Base-by-base conservation (phyloP, 768 basidiomycete genomes). In the Harrya chromipes region DNA sequence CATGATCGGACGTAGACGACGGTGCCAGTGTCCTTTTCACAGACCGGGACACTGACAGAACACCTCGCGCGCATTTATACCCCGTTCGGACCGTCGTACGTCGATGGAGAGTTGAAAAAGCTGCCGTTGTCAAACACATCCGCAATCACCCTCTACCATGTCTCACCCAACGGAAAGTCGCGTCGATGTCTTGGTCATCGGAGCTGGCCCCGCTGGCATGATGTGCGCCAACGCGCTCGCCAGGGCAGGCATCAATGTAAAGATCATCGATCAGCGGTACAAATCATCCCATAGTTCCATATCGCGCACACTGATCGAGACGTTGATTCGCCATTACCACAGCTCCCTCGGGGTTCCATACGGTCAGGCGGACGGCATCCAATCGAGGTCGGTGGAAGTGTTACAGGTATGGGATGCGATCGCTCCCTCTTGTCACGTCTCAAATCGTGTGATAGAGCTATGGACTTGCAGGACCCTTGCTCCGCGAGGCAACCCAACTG, bases 401-500 rank as follows among this genome's bases (percentile, higher is more conserved):
- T 54, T 81, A 24, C 78, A 81, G 71, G 77, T 72, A 33, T 33
- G 9, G 13, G 21, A 7, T 7, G 4, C 3, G 21, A 8, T 19
- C 6, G 7, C 16, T 19, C 13, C 11, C 27, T 43, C 16, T 4
- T 6, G n/a, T 12, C 23, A n/a, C 7, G 4, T 26, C 9, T 49
- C 2, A 7, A 47, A 34, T 7, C 16, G 4, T 23, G 9, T 12
- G 44, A 36, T 16, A 90, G 87, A 90, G 87, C 53, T 90, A 90
- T 67, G 88, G 87, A 6, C 74, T 90, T 6, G 84, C 79, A 0
- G 82, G 87, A 16, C 74, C 78, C 4, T 59, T 90, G 19, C 51
- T 89, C 21, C 73, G 67, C 35, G 79, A 87, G 57, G 86, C 80
- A 6, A 82, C 80, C 50, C 84, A 86, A 42, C 74, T 90, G 75